Evolutionary conservation across 192 early-diverging fungal species (phyloP).

Genomic region (Mortierella alpina): DNA sequence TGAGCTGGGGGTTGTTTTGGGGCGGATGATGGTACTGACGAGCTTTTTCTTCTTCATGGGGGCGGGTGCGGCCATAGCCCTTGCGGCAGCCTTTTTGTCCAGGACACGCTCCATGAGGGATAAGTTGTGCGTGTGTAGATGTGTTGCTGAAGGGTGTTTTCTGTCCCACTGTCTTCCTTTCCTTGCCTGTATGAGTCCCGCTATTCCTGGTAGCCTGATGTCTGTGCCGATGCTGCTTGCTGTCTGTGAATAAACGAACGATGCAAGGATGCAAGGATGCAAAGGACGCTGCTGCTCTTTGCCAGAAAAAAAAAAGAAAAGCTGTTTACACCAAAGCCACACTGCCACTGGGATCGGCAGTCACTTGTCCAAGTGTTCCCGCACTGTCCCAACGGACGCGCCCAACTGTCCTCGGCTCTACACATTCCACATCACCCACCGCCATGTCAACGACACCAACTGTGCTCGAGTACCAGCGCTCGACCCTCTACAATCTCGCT

Average conservation of each 20-base stretch:
- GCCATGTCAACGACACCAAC: slow-evolving; percentile 12
- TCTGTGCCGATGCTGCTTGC: not conserved
- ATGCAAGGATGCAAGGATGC: not conserved
- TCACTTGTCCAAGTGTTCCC: too few relatives aligned
- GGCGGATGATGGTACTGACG: slow-evolving; percentile 24
- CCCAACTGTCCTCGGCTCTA: not conserved
- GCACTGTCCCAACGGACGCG: too few relatives aligned
- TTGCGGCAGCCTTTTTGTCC: slow-evolving; percentile 35
- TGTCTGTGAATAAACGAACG: too few relatives aligned
- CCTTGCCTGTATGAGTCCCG: too few relatives aligned
- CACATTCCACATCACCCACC: not conserved
- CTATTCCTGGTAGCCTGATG: not conserved
- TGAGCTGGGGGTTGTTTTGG: slow-evolving; percentile 3
- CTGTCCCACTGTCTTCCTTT: too few relatives aligned
- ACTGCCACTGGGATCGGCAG: not conserved
- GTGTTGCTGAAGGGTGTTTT: not conserved
- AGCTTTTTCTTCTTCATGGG: slow-evolving; percentile 42
- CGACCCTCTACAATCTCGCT: slow-evolving; percentile 31
- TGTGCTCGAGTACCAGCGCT: slow-evolving; percentile 28
- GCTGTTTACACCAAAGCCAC: slow-evolving; percentile 4
- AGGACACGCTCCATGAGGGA: slow-evolving; percentile 33
- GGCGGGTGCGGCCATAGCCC: slow-evolving; percentile 44
- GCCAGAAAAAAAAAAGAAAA: not conserved
- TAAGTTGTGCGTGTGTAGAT: not conserved
- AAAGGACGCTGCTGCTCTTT: too few relatives aligned